Conservation (phyloP, 23 red algal species). For the Agarophyton chilense region DNA sequence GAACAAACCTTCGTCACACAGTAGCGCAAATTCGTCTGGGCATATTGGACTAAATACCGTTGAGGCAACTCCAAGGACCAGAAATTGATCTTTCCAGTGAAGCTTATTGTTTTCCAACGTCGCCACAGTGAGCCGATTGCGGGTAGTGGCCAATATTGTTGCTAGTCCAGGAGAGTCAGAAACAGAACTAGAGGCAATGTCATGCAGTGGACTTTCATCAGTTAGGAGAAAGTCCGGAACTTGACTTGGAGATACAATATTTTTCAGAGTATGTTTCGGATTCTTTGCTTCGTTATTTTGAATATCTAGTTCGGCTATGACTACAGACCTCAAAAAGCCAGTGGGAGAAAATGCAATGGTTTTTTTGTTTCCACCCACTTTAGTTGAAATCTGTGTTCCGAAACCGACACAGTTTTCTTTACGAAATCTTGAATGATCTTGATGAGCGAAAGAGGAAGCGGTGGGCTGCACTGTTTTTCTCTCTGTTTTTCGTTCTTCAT, state of each 20-base stretch:
- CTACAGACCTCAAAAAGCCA: neutral
- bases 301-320: neutral
- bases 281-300: neutral
- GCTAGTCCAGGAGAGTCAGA: neutral
- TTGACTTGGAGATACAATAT: too few species aligned
- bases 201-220: neutral
- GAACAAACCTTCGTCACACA: constrained; percentile 30
- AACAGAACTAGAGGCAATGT: neutral
- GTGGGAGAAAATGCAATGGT: constrained; percentile 2
- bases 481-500: too few species aligned
- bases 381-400: neutral
- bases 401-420: neutral
- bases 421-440: neutral
- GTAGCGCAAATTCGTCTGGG: constrained; percentile 25
- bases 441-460: neutral
- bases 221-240: neutral
- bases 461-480: neutral
- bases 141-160: neutral
- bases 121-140: neutral
- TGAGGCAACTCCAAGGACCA: neutral
- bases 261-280: neutral
- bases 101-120: neutral
- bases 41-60: constrained; percentile 24
- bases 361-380: neutral
- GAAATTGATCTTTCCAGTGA: constrained; percentile 18